Evolutionary conservation across 2,329 filamentous ascomycete genomes (phyloP).

Genomic region (Byssothecium circinans): DNA sequence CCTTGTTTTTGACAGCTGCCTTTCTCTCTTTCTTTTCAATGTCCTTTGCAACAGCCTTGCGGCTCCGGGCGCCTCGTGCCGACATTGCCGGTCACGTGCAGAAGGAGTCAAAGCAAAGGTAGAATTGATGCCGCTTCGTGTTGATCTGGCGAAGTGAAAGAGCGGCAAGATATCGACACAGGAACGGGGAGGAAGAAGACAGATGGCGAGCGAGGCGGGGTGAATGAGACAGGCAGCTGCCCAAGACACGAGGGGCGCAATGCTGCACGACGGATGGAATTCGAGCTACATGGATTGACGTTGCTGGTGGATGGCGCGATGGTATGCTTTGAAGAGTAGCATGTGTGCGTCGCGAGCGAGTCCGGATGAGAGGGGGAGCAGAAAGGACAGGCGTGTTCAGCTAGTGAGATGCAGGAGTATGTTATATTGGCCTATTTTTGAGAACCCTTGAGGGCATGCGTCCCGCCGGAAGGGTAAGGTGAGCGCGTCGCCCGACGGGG

Average conservation of each 20-base stretch:
- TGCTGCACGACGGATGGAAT: neutral
- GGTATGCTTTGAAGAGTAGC: neutral
- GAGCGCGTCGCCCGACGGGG: constrained; percentile 25
- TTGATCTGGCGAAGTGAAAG: neutral
- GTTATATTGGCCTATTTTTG: constrained; percentile 32
- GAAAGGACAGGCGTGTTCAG: constrained; percentile 11
- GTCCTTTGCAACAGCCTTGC: constrained; percentile 45
- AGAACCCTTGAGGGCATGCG: constrained; percentile 26
- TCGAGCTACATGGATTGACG: constrained; percentile 11
- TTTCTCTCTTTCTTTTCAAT: constrained; percentile 47
- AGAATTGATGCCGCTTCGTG: too few species aligned
- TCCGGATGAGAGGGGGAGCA: constrained; percentile 2
- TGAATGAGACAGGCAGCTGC: neutral
- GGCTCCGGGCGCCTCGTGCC: constrained; percentile 43
- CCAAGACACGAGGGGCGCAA: neutral
- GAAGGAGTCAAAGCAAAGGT: neutral
- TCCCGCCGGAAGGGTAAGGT: constrained; percentile 30
- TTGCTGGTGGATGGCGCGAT: constrained; percentile 18
- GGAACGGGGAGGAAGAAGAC: neutral
- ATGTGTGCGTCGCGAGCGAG: constrained; percentile 1
- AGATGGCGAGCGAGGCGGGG: neutral
- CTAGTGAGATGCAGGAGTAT: constrained; percentile 17
- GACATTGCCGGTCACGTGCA: constrained; percentile 33
- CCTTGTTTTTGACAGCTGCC: constrained; percentile 31
- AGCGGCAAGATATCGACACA: neutral